Evolutionary conservation across 1,139 yeast genomes (phyloP), one percentile per base, ranked within the genome.

Genomic region (Taphrina deformans): DNA sequence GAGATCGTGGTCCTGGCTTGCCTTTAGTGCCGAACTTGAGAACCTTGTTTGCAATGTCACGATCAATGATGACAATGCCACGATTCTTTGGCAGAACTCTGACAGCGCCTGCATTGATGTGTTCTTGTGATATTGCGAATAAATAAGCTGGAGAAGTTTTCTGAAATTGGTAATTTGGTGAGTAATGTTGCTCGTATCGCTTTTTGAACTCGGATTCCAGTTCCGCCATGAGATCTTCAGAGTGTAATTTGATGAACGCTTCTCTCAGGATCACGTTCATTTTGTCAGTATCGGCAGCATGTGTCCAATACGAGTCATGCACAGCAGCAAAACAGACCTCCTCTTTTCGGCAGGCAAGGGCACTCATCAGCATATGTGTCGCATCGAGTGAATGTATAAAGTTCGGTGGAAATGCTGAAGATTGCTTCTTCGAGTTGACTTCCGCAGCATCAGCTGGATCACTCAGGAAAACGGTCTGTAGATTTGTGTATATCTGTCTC

Each of bases 291-390:
- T 89, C 95, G 48, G 85, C 79, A 0, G 99, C 97, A 75, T 95
- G 99, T 0, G 99, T 91, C 99, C 99, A 93, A 75, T 89, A 93
- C 0, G 98, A 92, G 75, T 93, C 99, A 76, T 93, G 99, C 38
- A 93, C 99, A 0, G 98, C 87, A 0, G 99, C 97, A 80, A 95
- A 93, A n/a, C 85, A 79, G 65, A 93, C 75, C 0, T 83, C 85
- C 3, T 75, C 74, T 55, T 84, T 80, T n/a, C 87, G 85, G 75
- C 97, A 91, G 26, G 85, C 85, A 56, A 85, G 80, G 0, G 98
- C 96, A 10, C 97, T 88, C 82, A 92, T 79, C 66, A 93, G 80
- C 99, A 93, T 93, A 74, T 93, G 99, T 0, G 97, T 88, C 0
- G 99, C 98, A 79, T 93, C 99, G 69, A 93, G 80, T 0, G 98